Conservation (phyloP, 1,139 yeast species). For the Suhomyces guaymorum region DNA sequence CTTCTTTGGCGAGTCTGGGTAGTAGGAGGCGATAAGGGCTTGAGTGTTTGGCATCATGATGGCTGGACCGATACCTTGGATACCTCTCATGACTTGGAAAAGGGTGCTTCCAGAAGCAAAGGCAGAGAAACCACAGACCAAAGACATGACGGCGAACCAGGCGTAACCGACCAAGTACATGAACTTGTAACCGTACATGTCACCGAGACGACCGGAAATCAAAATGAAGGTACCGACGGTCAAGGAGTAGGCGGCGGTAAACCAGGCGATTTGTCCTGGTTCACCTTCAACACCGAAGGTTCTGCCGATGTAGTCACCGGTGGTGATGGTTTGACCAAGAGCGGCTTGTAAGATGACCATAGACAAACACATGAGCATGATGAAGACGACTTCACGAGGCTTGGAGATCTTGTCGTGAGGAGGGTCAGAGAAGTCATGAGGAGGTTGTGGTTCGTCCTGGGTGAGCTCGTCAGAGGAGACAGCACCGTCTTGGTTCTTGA, state of each 20-base stretch:
- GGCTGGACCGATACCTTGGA: slow-evolving; percentile 65
- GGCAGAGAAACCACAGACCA: slow-evolving; percentile 50
- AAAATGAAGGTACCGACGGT: slow-evolving; percentile 65
- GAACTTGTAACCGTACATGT: slow-evolving; percentile 56
- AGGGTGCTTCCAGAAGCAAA: slow-evolving; percentile 39
- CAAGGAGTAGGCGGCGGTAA: slow-evolving; percentile 56
- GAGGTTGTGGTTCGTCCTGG: too few species aligned
- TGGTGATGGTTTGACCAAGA: slow-evolving; percentile 47
- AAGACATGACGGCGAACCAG: slow-evolving; percentile 51
- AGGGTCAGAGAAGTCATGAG: slow-evolving; percentile 4
- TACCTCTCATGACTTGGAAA: slow-evolving; percentile 53
- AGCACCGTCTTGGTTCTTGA: too few species aligned
- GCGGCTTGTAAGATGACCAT: slow-evolving; percentile 55
- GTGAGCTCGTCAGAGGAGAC: too few species aligned
- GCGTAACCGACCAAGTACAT: slow-evolving; percentile 49
- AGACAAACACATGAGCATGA: slow-evolving; percentile 36
- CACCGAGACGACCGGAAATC: slow-evolving; percentile 65
- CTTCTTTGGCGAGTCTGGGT: slow-evolving; percentile 45
- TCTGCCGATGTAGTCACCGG: slow-evolving; percentile 35
- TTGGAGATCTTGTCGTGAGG: slow-evolving; percentile 19
- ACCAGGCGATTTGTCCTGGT: slow-evolving; percentile 57
- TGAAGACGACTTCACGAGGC: slow-evolving; percentile 23
- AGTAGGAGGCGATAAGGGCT: slow-evolving; percentile 55
- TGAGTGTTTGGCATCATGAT: slow-evolving; percentile 57
- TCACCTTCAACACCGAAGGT: slow-evolving; percentile 35